phyloP scores from a whole-genome alignment of 78 protist species.

The Guillardia theta region DNA sequence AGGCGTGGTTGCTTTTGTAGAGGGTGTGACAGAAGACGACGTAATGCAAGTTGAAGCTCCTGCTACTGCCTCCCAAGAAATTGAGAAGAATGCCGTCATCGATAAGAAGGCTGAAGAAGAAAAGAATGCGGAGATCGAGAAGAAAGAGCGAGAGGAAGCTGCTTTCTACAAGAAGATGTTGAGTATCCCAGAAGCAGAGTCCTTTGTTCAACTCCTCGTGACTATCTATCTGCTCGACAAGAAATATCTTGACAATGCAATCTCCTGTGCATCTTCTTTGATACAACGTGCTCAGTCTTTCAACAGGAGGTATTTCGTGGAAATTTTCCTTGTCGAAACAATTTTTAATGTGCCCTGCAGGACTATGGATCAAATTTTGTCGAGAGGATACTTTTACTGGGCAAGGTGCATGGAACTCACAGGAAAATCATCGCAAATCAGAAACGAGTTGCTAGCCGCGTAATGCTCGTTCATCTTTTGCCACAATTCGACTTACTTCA shows the following conservation, averaged over 20 bases:
- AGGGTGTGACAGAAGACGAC: background rate
- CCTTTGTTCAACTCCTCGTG: slow-evolving; percentile 68
- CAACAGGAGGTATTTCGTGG: slow-evolving; percentile 72
- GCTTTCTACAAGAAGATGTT: background rate
- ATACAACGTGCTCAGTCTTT: slow-evolving; percentile 38
- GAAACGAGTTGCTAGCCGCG: background rate
- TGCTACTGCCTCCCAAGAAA: too few species aligned
- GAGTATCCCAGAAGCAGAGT: slow-evolving; percentile 70
- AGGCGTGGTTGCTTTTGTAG: background rate
- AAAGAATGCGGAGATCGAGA: background rate
- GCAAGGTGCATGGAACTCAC: background rate
- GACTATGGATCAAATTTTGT: background rate
- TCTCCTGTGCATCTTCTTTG: background rate
- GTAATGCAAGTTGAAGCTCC: background rate
- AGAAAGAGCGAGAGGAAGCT: background rate
- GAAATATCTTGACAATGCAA: background rate
- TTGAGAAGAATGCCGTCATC: background rate
- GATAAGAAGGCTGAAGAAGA: background rate
- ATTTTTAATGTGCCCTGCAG: slow-evolving; percentile 58
- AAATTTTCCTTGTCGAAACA: slow-evolving; percentile 50
- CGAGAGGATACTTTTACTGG: background rate
- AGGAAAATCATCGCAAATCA: background rate
- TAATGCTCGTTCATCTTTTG: background rate
- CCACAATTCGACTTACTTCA: slow-evolving; percentile 43
- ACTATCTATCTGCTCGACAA: slow-evolving; percentile 70